Evolutionary conservation across 192 early-diverging fungal species (phyloP).

Genomic region (Oehlia diaphana): DNA sequence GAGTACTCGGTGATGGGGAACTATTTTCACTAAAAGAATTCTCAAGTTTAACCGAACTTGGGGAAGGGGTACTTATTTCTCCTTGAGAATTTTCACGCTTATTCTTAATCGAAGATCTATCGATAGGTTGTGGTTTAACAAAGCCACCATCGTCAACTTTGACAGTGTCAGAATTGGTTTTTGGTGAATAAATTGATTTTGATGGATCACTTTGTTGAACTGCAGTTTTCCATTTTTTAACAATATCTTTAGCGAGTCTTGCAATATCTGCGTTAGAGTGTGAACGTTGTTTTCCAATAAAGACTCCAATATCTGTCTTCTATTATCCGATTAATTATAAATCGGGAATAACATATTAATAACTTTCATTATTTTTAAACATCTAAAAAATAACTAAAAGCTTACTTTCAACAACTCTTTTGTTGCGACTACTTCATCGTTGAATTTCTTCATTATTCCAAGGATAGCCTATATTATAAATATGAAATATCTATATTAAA

Average conservation of each 20-base stretch:
- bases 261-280: constrained; percentile 60
- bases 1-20: constrained; percentile 38
- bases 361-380: background rate
- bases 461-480: background rate
- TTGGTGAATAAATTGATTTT: constrained; percentile 37
- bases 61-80: background rate
- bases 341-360: background rate
- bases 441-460: constrained; percentile 7
- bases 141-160: constrained; percentile 29
- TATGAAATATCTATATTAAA: background rate
- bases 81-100: constrained; percentile 21
- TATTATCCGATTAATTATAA: constrained; percentile 31
- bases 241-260: constrained; percentile 63
- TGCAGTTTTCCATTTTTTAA: constrained; percentile 85
- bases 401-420: constrained; percentile 24
- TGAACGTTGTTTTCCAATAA: constrained; percentile 73
- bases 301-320: constrained; percentile 79
- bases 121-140: constrained; percentile 4
- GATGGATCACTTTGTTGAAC: constrained; percentile 38
- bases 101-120: background rate
- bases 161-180: constrained; percentile 29
- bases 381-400: background rate
- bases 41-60: constrained; percentile 10
- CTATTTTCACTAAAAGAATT: constrained; percentile 23
- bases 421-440: constrained; percentile 1